phyloP scores from a whole-genome alignment of 2,329 filamentous ascomycete species.

The Phyllosticta capitalensis region DNA sequence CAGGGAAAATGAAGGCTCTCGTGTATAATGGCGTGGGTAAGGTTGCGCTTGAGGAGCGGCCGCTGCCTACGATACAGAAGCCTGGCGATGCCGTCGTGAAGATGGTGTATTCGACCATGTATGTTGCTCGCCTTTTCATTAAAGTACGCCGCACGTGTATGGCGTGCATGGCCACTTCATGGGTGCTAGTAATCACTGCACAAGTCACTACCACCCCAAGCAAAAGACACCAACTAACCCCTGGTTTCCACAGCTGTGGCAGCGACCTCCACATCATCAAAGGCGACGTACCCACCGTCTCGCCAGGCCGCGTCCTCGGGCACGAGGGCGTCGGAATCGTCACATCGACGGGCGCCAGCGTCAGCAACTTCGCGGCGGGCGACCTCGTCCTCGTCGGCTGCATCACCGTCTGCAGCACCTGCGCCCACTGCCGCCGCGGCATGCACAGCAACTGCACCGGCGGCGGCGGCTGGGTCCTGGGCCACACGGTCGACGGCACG shows the following conservation, averaged over 20 bases:
- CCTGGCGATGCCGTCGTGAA: slow-evolving; percentile 43
- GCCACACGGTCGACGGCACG: slow-evolving; percentile 44
- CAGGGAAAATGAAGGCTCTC: slow-evolving; percentile 13
- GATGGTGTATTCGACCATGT: slow-evolving; percentile 14
- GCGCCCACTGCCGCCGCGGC: slow-evolving; percentile 41
- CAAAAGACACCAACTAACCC: slow-evolving; percentile 20
- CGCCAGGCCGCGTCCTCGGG: slow-evolving; percentile 39
- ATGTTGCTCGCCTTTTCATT: not conserved
- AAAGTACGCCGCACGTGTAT: no score
- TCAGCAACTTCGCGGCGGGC: slow-evolving; percentile 31
- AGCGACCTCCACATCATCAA: slow-evolving; percentile 48
- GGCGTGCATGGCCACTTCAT: no score
- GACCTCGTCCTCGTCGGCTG: slow-evolving; percentile 43
- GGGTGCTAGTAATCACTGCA: no score
- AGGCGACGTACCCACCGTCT: slow-evolving; percentile 42
- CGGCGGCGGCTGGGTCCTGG: slow-evolving; percentile 45
- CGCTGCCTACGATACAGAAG: slow-evolving; percentile 21
- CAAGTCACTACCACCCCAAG: not conserved
- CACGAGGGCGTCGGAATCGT: slow-evolving; percentile 44
- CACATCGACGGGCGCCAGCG: slow-evolving; percentile 29
- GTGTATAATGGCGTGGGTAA: slow-evolving; percentile 12
- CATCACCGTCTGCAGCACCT: slow-evolving; percentile 43
- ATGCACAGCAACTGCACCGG: slow-evolving; percentile 46
- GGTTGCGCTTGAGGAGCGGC: slow-evolving; percentile 6
- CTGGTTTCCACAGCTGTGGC: slow-evolving; percentile 43